Evolutionary conservation across 768 basidiomycete genomes (phyloP).

Genomic region (Leccinum subtestaceum): DNA sequence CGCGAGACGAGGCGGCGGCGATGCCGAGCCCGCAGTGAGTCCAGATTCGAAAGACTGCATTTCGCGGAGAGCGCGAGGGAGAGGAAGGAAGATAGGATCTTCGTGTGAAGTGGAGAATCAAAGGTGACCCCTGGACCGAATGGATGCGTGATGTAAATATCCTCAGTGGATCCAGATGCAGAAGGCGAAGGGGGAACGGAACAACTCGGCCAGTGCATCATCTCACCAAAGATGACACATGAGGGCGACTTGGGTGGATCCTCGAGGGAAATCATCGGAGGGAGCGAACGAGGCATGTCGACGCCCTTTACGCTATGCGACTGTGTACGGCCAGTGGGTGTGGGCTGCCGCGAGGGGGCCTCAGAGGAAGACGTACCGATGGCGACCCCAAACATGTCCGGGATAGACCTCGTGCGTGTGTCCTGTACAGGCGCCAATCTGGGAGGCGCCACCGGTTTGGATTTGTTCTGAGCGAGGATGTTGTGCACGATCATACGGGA

Average conservation of each 20-base stretch:
- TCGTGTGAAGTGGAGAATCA: conserved; percentile 54
- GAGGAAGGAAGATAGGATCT: conserved; percentile 36
- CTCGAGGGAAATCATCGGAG: conserved; percentile 21
- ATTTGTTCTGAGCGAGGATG: conserved; percentile 49
- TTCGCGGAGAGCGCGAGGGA: not conserved
- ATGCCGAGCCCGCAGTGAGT: conserved; percentile 29
- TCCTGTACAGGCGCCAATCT: conserved; percentile 22
- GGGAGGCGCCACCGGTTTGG: conserved; percentile 35
- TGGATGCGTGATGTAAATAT: conserved; percentile 36
- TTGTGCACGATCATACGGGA: conserved; percentile 70
- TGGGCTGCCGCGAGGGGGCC: conserved; percentile 30
- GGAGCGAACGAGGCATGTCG: conserved; percentile 49
- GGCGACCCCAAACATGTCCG: conserved; percentile 44
- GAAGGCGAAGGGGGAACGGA: conserved; percentile 47
- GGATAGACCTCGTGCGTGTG: conserved; percentile 66
- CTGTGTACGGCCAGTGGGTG: conserved; percentile 55
- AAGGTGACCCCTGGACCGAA: conserved; percentile 65
- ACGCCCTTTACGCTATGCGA: conserved; percentile 77
- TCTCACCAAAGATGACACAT: conserved; percentile 59
- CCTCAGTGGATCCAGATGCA: conserved; percentile 19
- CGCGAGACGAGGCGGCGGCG: conserved; percentile 22
- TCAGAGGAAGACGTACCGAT: conserved; percentile 29
- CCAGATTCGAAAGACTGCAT: conserved; percentile 87
- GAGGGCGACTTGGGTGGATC: conserved; percentile 28
- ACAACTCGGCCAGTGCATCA: conserved; percentile 42